Evolutionary conservation across 2,329 filamentous ascomycete species (phyloP).

Genomic region (Microdochium bolleyi): DNA sequence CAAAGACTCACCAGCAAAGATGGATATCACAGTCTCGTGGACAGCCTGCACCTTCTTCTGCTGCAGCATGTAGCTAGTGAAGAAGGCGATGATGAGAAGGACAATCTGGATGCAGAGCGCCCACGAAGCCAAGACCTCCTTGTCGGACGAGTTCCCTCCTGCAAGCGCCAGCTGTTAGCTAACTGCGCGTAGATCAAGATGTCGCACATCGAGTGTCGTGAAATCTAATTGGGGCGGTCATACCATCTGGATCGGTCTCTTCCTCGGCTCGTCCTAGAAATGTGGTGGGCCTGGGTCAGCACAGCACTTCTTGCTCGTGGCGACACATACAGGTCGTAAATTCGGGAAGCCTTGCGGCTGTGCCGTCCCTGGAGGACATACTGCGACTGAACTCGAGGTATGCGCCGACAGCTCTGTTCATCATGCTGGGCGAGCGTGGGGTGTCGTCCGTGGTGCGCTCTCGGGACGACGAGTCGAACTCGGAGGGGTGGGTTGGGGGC

Average conservation of each 20-base stretch:
- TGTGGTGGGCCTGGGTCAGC: neutral
- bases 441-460: neutral
- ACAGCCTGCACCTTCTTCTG: constrained; percentile 95
- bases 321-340: too few species aligned
- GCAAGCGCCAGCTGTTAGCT: neutral
- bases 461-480: neutral
- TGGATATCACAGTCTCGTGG: constrained; percentile 96
- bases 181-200: neutral
- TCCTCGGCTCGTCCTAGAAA: neutral
- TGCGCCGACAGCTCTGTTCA: neutral
- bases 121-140: constrained; percentile 95
- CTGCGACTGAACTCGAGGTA: neutral
- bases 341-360: too few species aligned
- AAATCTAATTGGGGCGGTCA: neutral
- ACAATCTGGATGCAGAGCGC: constrained; percentile 94
- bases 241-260: neutral
- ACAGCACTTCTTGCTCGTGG: neutral
- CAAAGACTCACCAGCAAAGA: constrained; percentile 75
- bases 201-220: neutral
- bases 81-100: constrained; percentile 88
- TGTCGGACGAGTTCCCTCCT: constrained; percentile 60
- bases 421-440: neutral
- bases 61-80: constrained; percentile 94
- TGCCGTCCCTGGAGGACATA: too few species aligned
- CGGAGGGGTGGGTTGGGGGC: neutral